Evolutionary conservation across 495 filamentous ascomycete species (phyloP), one percentile per base, ranked within the genome.

Genomic region (Sabuloglossum arenarium): DNA sequence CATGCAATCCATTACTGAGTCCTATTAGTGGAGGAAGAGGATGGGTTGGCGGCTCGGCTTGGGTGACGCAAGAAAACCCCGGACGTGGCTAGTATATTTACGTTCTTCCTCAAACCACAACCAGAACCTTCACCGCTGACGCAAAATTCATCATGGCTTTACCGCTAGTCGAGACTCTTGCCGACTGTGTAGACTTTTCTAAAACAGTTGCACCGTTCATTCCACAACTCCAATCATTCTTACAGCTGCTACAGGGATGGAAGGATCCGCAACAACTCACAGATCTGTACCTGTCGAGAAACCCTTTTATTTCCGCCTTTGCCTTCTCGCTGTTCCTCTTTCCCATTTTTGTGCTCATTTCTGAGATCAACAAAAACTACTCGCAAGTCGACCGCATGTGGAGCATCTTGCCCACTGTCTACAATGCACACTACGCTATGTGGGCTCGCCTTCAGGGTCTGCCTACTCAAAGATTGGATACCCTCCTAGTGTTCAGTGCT

Each of bases 371-470:
- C 67, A 76, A 78, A 53, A 97, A 99, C 69, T 95, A 86, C 68
- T 94, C 86, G 8, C 90, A 97, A 67, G 82, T 99, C 10, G 93
- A 99, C 66, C 76, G 93, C 1, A 71, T 80, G 60, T 99, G 93
- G 93, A 86, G 84, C 64, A 70, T 99, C 51, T 67, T 97, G 43
- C 93, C 93, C 14, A 80, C 85, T 8, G 43, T 95, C 49, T 96
- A 88, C 70, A 86, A 88, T 66, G 82, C 77, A n/a, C 89, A 99
- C 66, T 96, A 84, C 63, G 76, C 77, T 56, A 54, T 75, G 16
- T 99, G 86, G 77, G 85, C 88, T 32, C 84, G 83, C 65, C 56
- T 87, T 56, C 70, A 75, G 24, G 84, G 81, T 3, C 65, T 96
- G 9, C 79, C 82, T n/a, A 83, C 84, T 4, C 67, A 76, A 61